These are phyloP conservation scores for Diatrype stigma DNA, from an alignment of 2,329 filamentous ascomycete genomes.

Conservation along the genomic window DNA sequence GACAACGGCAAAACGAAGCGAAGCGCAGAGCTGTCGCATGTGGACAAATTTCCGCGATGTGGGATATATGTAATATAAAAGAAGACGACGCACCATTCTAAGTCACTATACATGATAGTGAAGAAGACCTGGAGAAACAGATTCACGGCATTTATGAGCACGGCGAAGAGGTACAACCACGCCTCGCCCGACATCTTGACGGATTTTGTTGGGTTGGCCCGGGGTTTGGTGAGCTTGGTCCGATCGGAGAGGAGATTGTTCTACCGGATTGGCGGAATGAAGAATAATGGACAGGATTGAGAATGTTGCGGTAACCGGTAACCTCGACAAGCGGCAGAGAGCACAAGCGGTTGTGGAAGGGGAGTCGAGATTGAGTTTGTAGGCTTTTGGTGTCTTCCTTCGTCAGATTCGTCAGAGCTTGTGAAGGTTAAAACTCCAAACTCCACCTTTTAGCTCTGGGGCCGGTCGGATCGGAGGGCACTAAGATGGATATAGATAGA, in stretches of 20 bases:
- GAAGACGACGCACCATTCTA: conserved; percentile 77
- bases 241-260: not conserved
- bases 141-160: conserved; percentile 99
- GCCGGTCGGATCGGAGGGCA: no score
- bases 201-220: conserved; percentile 8
- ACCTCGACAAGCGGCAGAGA: no score
- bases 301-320: not conserved
- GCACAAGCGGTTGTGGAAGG: conserved; percentile 10
- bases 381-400: no score
- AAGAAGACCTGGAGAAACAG: conserved; percentile 99
- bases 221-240: not conserved
- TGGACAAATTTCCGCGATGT: not conserved
- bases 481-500: no score
- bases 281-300: not conserved
- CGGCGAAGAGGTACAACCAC: conserved; percentile 96
- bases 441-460: no score
- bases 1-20: conserved; percentile 6
- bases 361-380: not conserved
- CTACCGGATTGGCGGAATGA: not conserved
- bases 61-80: not conserved
- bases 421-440: no score
- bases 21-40: conserved; percentile 4
- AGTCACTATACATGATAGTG: conserved; percentile 99
- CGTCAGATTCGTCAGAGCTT: no score
- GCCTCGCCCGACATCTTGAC: conserved; percentile 87